These are phyloP conservation scores for Pseudoscleropodium purum DNA, from an alignment of 225 moss, liverwort and hornwort species.

Conservation along the genomic window DNA sequence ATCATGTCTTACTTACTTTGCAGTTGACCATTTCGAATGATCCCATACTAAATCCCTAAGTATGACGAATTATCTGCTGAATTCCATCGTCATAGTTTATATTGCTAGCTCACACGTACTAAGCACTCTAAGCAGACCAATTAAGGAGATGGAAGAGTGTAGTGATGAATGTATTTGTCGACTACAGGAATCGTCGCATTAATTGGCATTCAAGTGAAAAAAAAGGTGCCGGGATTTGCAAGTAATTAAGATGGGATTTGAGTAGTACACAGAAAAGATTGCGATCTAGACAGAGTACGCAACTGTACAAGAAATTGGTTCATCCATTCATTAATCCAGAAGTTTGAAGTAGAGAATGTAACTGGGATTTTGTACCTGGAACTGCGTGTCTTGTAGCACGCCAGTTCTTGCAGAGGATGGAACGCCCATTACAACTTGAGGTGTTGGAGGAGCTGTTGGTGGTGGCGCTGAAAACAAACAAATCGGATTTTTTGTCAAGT, in stretches of 20 bases:
- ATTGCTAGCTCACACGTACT: neutral
- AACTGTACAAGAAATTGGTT: neutral
- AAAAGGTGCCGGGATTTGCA: neutral
- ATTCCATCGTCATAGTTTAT: neutral
- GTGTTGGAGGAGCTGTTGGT: neutral
- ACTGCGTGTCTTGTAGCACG: neutral
- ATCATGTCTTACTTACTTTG: neutral
- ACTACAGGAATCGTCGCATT: neutral
- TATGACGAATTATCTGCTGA: neutral
- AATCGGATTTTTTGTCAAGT: neutral
- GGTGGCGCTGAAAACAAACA: conserved; percentile 7
- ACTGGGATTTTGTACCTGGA: conserved; percentile 2
- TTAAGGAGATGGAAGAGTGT: neutral
- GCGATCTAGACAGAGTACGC: neutral
- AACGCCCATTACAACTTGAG: neutral
- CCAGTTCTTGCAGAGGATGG: neutral
- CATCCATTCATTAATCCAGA: neutral
- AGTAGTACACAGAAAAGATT: neutral
- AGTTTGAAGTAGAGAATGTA: neutral
- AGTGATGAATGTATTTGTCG: neutral
- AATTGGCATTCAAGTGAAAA: neutral
- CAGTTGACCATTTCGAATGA: neutral
- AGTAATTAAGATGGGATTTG: neutral
- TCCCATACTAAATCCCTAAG: neutral
- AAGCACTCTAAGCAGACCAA: neutral